Conservation (phyloP, 148 eudicot genomes). For the Chenopodium album region DNA sequence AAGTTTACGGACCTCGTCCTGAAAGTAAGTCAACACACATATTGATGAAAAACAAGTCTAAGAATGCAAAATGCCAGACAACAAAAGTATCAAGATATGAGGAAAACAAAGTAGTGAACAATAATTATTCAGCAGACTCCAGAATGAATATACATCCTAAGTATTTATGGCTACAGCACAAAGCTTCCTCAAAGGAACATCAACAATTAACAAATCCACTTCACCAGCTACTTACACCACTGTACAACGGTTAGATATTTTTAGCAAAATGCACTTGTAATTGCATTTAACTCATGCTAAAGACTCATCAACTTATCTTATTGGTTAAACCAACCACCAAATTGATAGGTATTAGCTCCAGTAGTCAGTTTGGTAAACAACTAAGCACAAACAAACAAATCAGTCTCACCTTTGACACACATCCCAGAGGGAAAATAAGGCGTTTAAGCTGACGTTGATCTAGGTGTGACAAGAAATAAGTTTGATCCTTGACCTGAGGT, state of each 20-base stretch:
- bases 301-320: background rate
- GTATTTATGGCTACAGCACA: background rate
- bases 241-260: background rate
- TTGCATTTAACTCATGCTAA: background rate
- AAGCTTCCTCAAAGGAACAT: background rate
- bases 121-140: background rate
- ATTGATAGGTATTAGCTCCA: background rate
- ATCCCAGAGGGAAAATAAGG: slow-evolving; percentile 84
- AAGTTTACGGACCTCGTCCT: slow-evolving; percentile 87
- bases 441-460: slow-evolving; percentile 83
- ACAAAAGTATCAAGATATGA: background rate
- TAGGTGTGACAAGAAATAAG: slow-evolving; percentile 93
- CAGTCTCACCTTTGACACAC: slow-evolving; percentile 67
- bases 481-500: slow-evolving; percentile 94
- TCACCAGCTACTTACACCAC: background rate
- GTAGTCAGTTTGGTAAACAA: background rate
- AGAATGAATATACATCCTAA: background rate
- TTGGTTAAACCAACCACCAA: background rate
- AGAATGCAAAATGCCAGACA: background rate
- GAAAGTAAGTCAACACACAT: slow-evolving; percentile 16
- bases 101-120: background rate
- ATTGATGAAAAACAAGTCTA: background rate
- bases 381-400: background rate
- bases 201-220: background rate
- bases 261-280: background rate